Conservation (phyloP, 2,329 filamentous ascomycete genomes). For the Setomelanomma holmii region DNA sequence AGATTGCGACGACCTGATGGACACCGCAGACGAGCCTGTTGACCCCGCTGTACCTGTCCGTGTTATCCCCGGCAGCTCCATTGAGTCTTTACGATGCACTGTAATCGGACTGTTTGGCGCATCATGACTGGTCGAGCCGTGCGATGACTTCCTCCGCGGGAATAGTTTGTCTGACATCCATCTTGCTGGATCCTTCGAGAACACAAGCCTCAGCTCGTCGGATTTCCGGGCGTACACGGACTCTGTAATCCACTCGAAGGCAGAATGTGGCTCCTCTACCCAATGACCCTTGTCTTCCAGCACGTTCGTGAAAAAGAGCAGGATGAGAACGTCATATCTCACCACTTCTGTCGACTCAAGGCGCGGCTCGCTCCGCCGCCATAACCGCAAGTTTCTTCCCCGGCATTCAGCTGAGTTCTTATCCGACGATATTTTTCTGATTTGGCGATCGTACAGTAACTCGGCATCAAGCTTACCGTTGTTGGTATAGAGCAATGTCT, state of each 20-base stretch:
- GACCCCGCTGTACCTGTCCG: constrained; percentile 22
- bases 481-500: constrained; percentile 44
- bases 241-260: constrained; percentile 39
- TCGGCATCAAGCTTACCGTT: constrained; percentile 35
- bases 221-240: constrained; percentile 29
- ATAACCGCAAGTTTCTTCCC: constrained; percentile 37
- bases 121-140: constrained; percentile 10
- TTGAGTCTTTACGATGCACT: constrained; percentile 16
- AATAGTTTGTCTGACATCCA: constrained; percentile 36
- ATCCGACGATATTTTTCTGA: constrained; percentile 33
- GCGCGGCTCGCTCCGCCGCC: constrained; percentile 31
- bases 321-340: constrained; percentile 26
- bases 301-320: constrained; percentile 42
- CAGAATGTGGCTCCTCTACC: constrained; percentile 44
- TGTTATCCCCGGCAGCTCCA: constrained; percentile 11
- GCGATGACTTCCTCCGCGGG: constrained; percentile 25
- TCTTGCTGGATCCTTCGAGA: constrained; percentile 39
- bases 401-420: constrained; percentile 40
- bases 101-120: constrained; percentile 3
- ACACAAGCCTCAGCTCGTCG: constrained; percentile 31
- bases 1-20: constrained; percentile 16
- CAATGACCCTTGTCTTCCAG: constrained; percentile 40
- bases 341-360: constrained; percentile 18
- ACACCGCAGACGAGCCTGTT: constrained; percentile 15
- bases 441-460: constrained; percentile 34